Evolutionary conservation across 2,329 filamentous ascomycete species (phyloP), one percentile per base, ranked within the genome.

Genomic region (Aureobasidium sp.): DNA sequence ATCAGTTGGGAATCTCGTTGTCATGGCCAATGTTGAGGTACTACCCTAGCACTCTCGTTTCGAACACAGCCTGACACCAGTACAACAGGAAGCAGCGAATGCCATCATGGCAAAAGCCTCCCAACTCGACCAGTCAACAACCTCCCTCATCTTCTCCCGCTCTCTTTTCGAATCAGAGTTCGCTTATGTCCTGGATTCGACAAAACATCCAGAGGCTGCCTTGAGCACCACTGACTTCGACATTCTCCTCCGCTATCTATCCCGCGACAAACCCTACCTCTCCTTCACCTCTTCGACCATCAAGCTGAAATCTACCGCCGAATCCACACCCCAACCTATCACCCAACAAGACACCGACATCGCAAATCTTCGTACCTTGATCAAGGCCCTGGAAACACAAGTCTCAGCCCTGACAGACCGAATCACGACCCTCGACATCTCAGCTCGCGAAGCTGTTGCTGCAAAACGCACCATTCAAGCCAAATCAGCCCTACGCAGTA

Each of bases 291-390:
- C 60, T 25, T 64, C 85, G 66, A 90, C 86, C 0, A 81, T 99
- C 67, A 92, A 89, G 71, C 86, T 97, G 72, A 87, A 84, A 67
- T 71, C 81, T 0, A 77, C 79, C 3, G 79, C 83, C 57, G 74
- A 77, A 48, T 63, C 70, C 0, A 66, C 70, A 1, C 69, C 74
- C 1, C 67, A 71, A 13, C 74, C 79, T 1, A 87, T 97, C 65
- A 89, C 89, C 0, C 78, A 86, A 62, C 88, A 95, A 68, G 94
- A 99, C 75, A 78, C 80, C 5, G 88, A 90, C 0, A 90, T 97
- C 65, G 91, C 91, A 1, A 87, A 88, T 55, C 80, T 99, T 16
- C 86, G 88, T 64, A 83, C 86, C 25, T 85, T 96, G 64, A 87
- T 91, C 16, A 75, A 81, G 8, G 80, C 86, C 0, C 81, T 97